Evolutionary conservation across 179 eudicot genomes (phyloP), one percentile per base, ranked within the genome.

Genomic region (Actinidia chinensis): DNA sequence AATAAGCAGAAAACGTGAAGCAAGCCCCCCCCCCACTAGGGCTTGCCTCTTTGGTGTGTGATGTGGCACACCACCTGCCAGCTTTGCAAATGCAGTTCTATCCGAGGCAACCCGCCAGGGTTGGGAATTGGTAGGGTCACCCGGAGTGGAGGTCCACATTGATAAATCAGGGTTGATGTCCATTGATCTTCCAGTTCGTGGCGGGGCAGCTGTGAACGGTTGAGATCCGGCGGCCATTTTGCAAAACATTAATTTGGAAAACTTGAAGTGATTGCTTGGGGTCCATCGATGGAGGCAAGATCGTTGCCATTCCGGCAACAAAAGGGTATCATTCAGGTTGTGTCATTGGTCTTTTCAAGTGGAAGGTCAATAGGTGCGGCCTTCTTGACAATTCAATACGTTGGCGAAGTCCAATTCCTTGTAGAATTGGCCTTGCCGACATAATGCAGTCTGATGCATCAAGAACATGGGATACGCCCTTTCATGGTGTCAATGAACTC

Each of bases 281-380:
- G 81, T 96, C 98, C 99, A 96, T 96, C 8, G 82, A 77, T 0
- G 90, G 82, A 0, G 99, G 99, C 82, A 96, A 85, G 56, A 96
- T 91, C 5, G 99, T 92, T n/a, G 52, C 99, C 99, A 51, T 96
- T 94, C 17, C 99, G 88, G 77, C 99, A 96, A 77, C 99, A 96
- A 71, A 76, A 81, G 0, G 98, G 95, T 42, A 92, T 64, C 84
- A 79, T 76, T 23, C 99, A 79, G 17, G 33, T 80, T 22, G 98
- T 78, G 81, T 96, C 90, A 15, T 94, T 92, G 79, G 96, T 85
- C 67, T 76, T 91, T 14, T 88, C 82, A 14, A 85, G 80, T 6
- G 99, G 99, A 58, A 96, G 87, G 80, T 96, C 99, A 1, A 92
- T 74, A 96, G 68, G 1, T 94, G 92, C 6, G 99, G 98, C 79